phyloP scores from a whole-genome alignment of 208 protist species.

The Phytomonas sp. region DNA sequence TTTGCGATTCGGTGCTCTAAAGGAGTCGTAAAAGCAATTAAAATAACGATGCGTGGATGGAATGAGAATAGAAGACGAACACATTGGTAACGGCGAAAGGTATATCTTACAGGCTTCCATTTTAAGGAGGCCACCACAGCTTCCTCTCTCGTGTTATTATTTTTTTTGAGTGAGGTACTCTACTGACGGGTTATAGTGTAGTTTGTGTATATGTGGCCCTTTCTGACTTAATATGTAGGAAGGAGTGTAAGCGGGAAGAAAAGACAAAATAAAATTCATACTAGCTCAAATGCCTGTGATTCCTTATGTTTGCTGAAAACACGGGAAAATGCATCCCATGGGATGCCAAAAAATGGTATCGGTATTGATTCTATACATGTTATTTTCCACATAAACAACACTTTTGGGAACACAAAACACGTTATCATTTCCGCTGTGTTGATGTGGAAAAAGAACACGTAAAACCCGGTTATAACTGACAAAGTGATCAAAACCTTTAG shows the following conservation, averaged over 20 bases:
- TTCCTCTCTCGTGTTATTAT: neutral
- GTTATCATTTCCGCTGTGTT: neutral
- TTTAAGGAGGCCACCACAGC: neutral
- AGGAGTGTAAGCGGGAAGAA: neutral
- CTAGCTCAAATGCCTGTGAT: neutral
- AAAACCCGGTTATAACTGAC: neutral
- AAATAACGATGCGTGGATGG: neutral
- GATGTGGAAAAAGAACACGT: neutral
- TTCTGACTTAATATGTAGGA: neutral
- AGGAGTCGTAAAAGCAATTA: neutral
- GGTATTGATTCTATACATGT: neutral
- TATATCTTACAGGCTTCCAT: neutral
- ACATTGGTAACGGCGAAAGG: neutral
- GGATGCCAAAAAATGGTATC: constrained; percentile 12
- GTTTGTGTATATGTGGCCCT: neutral
- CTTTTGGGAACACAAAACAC: neutral
- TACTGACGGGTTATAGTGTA: neutral
- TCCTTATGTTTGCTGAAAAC: neutral
- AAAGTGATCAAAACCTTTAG: neutral
- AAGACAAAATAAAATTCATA: neutral
- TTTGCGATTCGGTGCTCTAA: neutral
- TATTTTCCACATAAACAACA: neutral
- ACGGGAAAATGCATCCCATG: constrained; percentile 15
- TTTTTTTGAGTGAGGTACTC: neutral
- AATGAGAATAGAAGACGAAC: neutral